phyloP scores from a whole-genome alignment of 352 stramenopile genomes.

The Phytophthora tubulina region DNA sequence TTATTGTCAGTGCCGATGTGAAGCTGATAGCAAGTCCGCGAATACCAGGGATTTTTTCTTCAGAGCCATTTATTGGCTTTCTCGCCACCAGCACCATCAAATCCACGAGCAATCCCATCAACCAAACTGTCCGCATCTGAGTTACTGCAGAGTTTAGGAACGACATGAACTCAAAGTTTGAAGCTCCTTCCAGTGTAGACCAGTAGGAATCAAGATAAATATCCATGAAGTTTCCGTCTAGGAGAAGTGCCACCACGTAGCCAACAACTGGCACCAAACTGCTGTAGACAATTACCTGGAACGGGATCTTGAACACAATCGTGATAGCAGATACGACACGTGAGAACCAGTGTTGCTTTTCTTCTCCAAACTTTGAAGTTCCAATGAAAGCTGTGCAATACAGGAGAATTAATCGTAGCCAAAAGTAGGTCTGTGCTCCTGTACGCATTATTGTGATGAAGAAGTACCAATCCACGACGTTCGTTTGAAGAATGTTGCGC shows the following conservation, averaged over 20 bases:
- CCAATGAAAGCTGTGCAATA: constrained; percentile 31
- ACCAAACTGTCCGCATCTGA: constrained; percentile 60
- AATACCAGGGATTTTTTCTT: constrained; percentile 39
- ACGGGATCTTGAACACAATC: constrained; percentile 54
- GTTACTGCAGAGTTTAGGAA: constrained; percentile 46
- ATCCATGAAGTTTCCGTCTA: constrained; percentile 56
- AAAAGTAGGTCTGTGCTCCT: constrained; percentile 57
- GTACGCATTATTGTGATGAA: constrained; percentile 43
- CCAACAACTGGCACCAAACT: constrained; percentile 47
- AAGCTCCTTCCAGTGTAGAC: constrained; percentile 31
- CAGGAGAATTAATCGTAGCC: constrained; percentile 47
- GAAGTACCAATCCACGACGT: constrained; percentile 46
- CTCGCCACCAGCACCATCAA: constrained; percentile 24
- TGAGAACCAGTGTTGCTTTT: not conserved
- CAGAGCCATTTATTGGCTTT: constrained; percentile 8
- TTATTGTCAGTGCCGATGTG: constrained; percentile 41
- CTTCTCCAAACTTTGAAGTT: not conserved
- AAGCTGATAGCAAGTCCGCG: constrained; percentile 48
- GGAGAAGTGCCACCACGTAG: constrained; percentile 49
- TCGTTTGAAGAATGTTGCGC: constrained; percentile 43
- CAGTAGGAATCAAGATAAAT: constrained; percentile 52
- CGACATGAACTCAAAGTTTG: constrained; percentile 33
- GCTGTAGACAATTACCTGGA: constrained; percentile 62
- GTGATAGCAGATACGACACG: constrained; percentile 8
- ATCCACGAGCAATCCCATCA: constrained; percentile 50